Base-by-base conservation (phyloP, 805 yeast genomes). In the Nakazawaea ernobii region DNA sequence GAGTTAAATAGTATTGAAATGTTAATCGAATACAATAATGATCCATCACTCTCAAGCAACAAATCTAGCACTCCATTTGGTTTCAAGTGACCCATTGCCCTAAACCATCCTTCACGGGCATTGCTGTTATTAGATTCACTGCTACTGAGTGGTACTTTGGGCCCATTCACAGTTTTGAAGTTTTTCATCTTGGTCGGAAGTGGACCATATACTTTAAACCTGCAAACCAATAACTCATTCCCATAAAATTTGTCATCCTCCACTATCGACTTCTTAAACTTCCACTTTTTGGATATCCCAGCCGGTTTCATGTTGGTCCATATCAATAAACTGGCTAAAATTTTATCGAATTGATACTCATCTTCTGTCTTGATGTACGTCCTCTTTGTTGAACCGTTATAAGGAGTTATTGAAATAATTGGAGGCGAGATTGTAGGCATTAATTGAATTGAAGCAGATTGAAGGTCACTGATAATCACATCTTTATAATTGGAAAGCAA, bases 201-300 rank as follows among this genome's bases (percentile, higher is more conserved):
- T 3, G 87, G 87, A 0, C 87, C 90, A 61, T 65, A 85, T 1
- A 84, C 70, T 58, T 78, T 79, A 56, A 84, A 79, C 35, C 85
- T 72, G 48, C 88, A 81, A 15, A 82, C 84, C 43, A 84, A 63
- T 11, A 84, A 57, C 52, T 64, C 63, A 29, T 60, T 59, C n/a
- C 59, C 53, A 28, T 53, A 52, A 28, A 54, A 42, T 9, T 51
- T 55, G 17, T 43, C 42, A 26, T 58, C 54, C 33, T 58, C 58
- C 9, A 55, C 57, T 3, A 60, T 55, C 9, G 65, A 56, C 29
- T 55, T 54, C 28, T 65, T 67, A 47, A 67, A 67, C 52, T 65
- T 67, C 80, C 80, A 75, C 56, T 78, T 78, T 47, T 69, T 71
- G 24, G 65, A 65, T 26, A 77, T 52, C 0, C 79, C 78, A 33